Evolutionary conservation across 2,329 filamentous ascomycete species (phyloP).

Genomic region (Stromatinia cepivora): DNA sequence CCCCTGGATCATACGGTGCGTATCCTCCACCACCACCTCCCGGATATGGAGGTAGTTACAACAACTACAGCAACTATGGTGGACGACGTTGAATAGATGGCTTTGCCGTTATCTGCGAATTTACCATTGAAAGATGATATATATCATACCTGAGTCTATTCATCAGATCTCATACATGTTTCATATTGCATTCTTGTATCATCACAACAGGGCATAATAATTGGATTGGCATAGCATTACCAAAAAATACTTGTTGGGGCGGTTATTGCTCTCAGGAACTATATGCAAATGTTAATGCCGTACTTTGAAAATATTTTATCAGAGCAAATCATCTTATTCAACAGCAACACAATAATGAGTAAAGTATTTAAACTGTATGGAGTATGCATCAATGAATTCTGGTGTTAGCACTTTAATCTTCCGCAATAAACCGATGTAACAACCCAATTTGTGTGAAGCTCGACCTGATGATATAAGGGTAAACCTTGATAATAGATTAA

Average conservation of each 20-base stretch:
- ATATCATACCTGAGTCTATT: neutral
- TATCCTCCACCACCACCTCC: slow-evolving; percentile 27
- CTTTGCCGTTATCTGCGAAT: neutral
- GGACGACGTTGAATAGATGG: neutral
- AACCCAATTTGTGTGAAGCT: neutral
- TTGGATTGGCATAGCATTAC: neutral
- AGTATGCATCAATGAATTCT: neutral
- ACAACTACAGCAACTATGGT: slow-evolving; percentile 20
- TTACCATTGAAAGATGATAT: neutral
- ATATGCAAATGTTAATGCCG: neutral
- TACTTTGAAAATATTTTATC: neutral
- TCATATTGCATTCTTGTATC: neutral
- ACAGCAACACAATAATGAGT: neutral
- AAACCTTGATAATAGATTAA: neutral
- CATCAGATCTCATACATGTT: neutral
- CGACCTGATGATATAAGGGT: too few relatives aligned
- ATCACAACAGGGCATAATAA: neutral
- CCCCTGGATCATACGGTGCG: slow-evolving; percentile 39
- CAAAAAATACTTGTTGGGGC: neutral
- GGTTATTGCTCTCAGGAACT: neutral
- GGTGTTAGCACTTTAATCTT: neutral
- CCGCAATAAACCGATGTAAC: neutral
- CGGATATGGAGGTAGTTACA: slow-evolving; percentile 29
- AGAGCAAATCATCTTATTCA: neutral
- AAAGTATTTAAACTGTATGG: neutral